Percentiles rank a stretch among this genome's conserved stretches.
Conservation (phyloP, 2,329 filamentous ascomycete genomes). For the Fusarium camptoceras region DNA sequence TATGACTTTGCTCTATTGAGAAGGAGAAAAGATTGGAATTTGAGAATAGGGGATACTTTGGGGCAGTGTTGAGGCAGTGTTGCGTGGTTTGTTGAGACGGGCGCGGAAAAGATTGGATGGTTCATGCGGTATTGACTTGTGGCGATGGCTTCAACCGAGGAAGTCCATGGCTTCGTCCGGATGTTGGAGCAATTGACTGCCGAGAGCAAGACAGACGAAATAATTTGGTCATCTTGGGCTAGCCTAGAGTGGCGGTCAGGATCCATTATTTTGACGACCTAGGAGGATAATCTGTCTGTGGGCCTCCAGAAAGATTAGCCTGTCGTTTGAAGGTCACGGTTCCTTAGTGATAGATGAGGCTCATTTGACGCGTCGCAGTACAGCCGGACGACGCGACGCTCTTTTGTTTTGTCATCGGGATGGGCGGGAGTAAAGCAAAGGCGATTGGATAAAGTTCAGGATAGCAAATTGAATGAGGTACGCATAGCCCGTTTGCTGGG, state of each 20-base stretch:
- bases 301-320: background rate
- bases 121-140: background rate
- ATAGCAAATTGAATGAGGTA: background rate
- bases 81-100: background rate
- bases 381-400: background rate
- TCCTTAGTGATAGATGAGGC: background rate
- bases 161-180: background rate
- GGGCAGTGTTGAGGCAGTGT: constrained; percentile 22
- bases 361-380: background rate
- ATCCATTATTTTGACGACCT: background rate
- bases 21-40: constrained; percentile 2
- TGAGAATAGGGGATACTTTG: background rate
- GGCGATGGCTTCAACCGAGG: background rate
- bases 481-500: background rate
- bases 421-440: background rate
- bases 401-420: background rate
- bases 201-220: background rate
- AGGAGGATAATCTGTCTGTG: background rate
- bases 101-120: background rate
- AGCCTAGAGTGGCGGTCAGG: background rate
- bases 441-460: background rate
- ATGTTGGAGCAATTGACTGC: background rate
- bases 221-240: background rate
- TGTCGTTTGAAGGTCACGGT: background rate
- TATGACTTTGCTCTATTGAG: constrained; percentile 6